A percentile compares a stretch with the other conserved stretches of the same genome.
Conservation (phyloP, 2,329 filamentous ascomycete species). For the Calonectria pteridis region DNA sequence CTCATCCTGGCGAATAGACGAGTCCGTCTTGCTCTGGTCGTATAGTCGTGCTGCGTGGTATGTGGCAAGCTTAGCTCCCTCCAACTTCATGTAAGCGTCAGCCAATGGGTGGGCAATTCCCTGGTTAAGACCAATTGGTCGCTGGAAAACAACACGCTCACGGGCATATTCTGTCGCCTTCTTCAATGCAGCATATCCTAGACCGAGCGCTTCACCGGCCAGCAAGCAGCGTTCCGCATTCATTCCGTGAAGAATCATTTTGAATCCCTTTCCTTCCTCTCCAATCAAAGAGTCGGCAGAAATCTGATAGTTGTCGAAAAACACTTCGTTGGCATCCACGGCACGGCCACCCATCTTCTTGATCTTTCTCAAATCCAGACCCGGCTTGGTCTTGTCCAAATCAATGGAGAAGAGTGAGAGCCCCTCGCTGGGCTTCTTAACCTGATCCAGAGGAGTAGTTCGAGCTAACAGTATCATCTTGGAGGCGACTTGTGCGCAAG, state of each 20-base stretch:
- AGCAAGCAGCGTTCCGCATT: conserved; percentile 82
- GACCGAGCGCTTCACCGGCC: conserved; percentile 82
- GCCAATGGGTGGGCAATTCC: conserved; percentile 75
- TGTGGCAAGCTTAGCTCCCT: conserved; percentile 73
- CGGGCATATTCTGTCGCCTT: conserved; percentile 75
- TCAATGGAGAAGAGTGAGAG: conserved; percentile 86
- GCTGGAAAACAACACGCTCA: conserved; percentile 74
- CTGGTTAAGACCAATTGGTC: conserved; percentile 76
- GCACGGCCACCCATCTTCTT: conserved; percentile 89
- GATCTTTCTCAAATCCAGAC: conserved; percentile 77
- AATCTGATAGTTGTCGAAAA: conserved; percentile 84
- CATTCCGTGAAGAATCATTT: conserved; percentile 83
- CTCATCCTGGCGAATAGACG: conserved; percentile 64
- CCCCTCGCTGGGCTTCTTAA: conserved; percentile 78
- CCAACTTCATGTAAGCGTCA: conserved; percentile 73
- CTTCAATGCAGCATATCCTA: conserved; percentile 79
- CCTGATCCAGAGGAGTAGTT: conserved; percentile 77
- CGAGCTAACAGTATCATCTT: conserved; percentile 88
- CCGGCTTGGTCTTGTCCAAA: conserved; percentile 70
- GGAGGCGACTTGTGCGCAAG: conserved; percentile 82
- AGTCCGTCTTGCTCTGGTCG: conserved; percentile 65
- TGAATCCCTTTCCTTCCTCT: conserved; percentile 81
- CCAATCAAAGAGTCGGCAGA: conserved; percentile 76
- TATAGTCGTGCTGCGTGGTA: conserved; percentile 76
- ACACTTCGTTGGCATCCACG: conserved; percentile 88